A percentile compares a stretch with the other conserved stretches of the same genome.
Conservation (phyloP, 805 yeast genomes). For the Metschnikowia baotianmanensis region DNA sequence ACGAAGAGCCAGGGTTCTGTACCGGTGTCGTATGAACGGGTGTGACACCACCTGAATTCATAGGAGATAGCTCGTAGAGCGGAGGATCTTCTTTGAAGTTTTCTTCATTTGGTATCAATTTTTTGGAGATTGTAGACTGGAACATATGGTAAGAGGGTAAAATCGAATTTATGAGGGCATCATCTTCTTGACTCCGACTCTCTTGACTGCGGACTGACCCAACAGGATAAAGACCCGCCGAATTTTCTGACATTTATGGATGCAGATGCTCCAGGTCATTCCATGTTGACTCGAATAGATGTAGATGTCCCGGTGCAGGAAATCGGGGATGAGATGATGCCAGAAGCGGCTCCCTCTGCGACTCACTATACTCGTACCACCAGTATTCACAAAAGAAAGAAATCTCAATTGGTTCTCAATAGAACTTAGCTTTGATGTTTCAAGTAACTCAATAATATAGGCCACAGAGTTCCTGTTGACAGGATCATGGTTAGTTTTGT, state of each 20-base stretch:
- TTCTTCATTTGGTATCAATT: constrained; percentile 36
- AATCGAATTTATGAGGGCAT: constrained; percentile 32
- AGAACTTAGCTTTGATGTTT: not conserved
- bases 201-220: constrained; percentile 11
- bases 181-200: constrained; percentile 21
- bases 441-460: no score
- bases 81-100: constrained; percentile 43
- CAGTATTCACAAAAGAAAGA: no score
- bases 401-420: no score
- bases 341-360: no score
- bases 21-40: constrained; percentile 10
- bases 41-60: constrained; percentile 19
- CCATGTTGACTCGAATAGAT: constrained; percentile 1
- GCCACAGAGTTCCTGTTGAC: no score
- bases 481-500: no score
- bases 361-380: no score
- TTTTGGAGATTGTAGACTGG: constrained; percentile 40
- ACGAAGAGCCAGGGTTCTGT: constrained; percentile 6
- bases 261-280: not conserved
- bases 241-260: constrained; percentile 8
- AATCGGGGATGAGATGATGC: not conserved
- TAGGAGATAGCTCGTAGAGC: constrained; percentile 25
- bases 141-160: constrained; percentile 46
- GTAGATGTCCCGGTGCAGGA: not conserved
- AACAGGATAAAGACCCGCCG: constrained; percentile 8